Evolutionary conservation across 768 basidiomycete genomes (phyloP).

Genomic region (Boletus tylopilopsis): DNA sequence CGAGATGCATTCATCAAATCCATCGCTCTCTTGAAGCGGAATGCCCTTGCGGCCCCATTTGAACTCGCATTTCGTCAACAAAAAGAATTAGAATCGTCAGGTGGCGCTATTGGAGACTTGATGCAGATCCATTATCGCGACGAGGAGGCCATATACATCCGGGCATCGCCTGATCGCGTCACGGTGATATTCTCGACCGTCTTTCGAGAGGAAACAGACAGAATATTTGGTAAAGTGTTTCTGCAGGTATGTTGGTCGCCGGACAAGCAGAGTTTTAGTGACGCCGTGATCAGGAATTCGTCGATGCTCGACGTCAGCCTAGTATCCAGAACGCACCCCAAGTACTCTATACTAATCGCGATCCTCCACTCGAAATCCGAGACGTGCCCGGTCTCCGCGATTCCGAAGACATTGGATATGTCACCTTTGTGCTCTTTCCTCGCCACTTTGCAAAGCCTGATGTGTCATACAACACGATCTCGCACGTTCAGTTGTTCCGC

Average conservation of each 20-base stretch:
- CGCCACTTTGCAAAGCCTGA: constrained; percentile 81
- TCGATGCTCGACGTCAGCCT: constrained; percentile 92
- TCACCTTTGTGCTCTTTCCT: constrained; percentile 97
- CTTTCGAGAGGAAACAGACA: constrained; percentile 96
- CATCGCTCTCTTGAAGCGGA: constrained; percentile 83
- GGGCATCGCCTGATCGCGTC: constrained; percentile 90
- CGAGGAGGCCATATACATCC: constrained; percentile 95
- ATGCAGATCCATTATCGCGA: constrained; percentile 95
- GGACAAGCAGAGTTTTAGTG: not conserved
- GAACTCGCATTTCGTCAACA: constrained; percentile 83
- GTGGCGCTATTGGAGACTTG: constrained; percentile 67
- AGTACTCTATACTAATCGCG: constrained; percentile 90
- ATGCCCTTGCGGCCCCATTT: constrained; percentile 92
- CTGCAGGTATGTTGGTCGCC: constrained; percentile 63
- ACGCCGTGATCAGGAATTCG: constrained; percentile 74
- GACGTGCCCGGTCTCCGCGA: constrained; percentile 77
- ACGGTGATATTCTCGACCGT: constrained; percentile 97
- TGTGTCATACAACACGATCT: constrained; percentile 76
- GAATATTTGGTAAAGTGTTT: constrained; percentile 97
- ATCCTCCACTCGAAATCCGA: constrained; percentile 95
- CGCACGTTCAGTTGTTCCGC: constrained; percentile 94
- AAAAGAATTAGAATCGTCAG: constrained; percentile 75
- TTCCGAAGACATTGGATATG: constrained; percentile 90
- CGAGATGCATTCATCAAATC: constrained; percentile 78
- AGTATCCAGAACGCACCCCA: constrained; percentile 96